These are phyloP conservation scores for Boehmeria nivea DNA, from an alignment of 306 rosid species.

Conservation along the genomic window DNA sequence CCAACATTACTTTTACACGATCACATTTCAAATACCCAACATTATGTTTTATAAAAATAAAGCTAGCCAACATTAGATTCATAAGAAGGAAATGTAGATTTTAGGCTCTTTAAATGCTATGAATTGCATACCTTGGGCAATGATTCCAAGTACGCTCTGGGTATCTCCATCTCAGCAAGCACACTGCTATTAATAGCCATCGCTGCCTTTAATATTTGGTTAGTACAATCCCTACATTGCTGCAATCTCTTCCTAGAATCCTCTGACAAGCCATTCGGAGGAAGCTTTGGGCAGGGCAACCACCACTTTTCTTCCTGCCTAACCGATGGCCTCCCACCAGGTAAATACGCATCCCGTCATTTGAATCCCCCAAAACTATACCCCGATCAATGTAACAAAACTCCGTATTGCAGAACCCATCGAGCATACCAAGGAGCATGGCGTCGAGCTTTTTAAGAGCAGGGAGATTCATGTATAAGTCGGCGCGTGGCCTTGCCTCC, in stretches of 20 bases:
- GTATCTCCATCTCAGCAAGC: conserved; percentile 90
- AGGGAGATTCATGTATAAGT: conserved; percentile 76
- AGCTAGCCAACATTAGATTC: no score
- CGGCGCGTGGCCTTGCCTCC: conserved; percentile 72
- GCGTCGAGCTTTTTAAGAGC: conserved; percentile 85
- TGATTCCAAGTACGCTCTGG: conserved; percentile 55
- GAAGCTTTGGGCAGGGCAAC: conserved; percentile 93
- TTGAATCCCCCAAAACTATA: conserved; percentile 52
- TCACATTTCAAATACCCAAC: no score
- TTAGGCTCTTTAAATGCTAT: no score
- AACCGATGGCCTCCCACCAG: conserved; percentile 70
- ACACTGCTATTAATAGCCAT: conserved; percentile 83
- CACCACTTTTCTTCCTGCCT: conserved; percentile 99
- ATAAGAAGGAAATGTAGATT: no score
- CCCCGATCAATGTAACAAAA: conserved; percentile 79
- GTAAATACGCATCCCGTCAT: conserved; percentile 41
- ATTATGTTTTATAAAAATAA: no score
- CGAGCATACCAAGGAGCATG: conserved; percentile 75
- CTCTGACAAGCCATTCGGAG: conserved; percentile 59
- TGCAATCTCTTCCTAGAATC: conserved; percentile 80
- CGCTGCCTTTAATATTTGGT: conserved; percentile 87
- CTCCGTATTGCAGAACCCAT: conserved; percentile 68
- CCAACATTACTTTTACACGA: no score
- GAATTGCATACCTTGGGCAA: conserved; percentile 60
- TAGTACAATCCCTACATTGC: conserved; percentile 85